Conservation (phyloP, 805 yeast species). For the Candida boleticola region DNA sequence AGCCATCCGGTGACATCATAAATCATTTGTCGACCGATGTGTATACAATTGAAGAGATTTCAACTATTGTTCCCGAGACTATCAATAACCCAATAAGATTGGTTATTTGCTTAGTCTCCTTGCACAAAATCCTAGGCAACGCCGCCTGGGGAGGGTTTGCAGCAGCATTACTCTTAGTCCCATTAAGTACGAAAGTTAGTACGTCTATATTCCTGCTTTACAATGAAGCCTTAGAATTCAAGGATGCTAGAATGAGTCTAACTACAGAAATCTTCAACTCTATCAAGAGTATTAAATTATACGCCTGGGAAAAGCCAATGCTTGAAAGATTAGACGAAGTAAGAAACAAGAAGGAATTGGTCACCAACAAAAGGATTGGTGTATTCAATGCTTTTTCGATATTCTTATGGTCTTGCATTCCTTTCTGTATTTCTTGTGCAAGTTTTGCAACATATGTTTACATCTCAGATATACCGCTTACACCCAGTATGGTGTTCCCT, state of each 20-base stretch:
- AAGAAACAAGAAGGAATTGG: slow-evolving; percentile 36
- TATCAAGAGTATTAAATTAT: slow-evolving; percentile 38
- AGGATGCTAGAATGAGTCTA: slow-evolving; percentile 36
- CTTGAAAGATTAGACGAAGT: slow-evolving; percentile 27
- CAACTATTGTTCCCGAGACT: slow-evolving; percentile 16
- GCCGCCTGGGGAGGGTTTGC: slow-evolving; percentile 37
- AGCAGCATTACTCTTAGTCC: slow-evolving; percentile 30
- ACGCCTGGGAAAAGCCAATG: slow-evolving; percentile 44
- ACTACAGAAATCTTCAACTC: slow-evolving; percentile 38
- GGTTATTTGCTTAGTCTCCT: slow-evolving; percentile 25
- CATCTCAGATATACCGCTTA: slow-evolving; percentile 22
- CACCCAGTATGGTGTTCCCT: slow-evolving; percentile 41
- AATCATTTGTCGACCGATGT: slow-evolving; percentile 33
- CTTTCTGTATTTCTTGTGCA: slow-evolving; percentile 34
- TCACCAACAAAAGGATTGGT: slow-evolving; percentile 27
- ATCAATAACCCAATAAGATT: slow-evolving; percentile 24
- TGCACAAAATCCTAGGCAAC: slow-evolving; percentile 32
- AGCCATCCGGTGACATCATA: slow-evolving; percentile 33
- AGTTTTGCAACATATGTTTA: slow-evolving; percentile 28
- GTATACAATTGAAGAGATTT: slow-evolving; percentile 13
- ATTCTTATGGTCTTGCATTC: slow-evolving; percentile 39
- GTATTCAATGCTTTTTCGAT: slow-evolving; percentile 28
- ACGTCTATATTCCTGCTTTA: slow-evolving; percentile 23
- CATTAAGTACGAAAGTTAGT: slow-evolving; percentile 26
- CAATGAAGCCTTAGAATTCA: slow-evolving; percentile 29